Evolutionary conservation across 2,329 filamentous ascomycete genomes (phyloP).

Genomic region (Zasmidium cellare): DNA sequence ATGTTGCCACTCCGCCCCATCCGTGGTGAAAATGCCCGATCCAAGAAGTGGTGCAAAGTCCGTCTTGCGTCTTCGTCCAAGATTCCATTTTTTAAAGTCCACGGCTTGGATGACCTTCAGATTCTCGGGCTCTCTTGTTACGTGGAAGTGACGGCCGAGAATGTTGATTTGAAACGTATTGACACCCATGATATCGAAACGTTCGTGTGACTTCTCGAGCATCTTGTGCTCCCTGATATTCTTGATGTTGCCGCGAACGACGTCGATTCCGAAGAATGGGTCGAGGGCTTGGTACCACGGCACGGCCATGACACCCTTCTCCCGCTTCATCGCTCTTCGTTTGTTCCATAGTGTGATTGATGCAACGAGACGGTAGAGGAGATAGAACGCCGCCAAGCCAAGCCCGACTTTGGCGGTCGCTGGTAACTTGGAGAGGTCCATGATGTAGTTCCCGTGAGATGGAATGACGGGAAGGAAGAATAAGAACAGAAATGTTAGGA

Average conservation of each 20-base stretch:
- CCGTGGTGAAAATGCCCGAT: slow-evolving; percentile 46
- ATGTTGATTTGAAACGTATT: slow-evolving; percentile 42
- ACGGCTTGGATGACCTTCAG: slow-evolving; percentile 48
- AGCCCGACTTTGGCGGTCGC: slow-evolving; percentile 26
- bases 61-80: slow-evolving; percentile 36
- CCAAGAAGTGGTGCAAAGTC: slow-evolving; percentile 45
- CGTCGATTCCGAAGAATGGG: slow-evolving; percentile 55
- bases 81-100: slow-evolving; percentile 49
- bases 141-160: slow-evolving; percentile 35
- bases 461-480: neutral
- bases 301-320: slow-evolving; percentile 51
- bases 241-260: slow-evolving; percentile 43
- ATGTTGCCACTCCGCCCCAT: slow-evolving; percentile 42
- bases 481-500: neutral
- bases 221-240: slow-evolving; percentile 40
- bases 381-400: slow-evolving; percentile 32
- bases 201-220: slow-evolving; percentile 34
- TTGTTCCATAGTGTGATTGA: slow-evolving; percentile 36
- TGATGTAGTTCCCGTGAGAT: neutral
- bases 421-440: slow-evolving; percentile 16
- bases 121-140: slow-evolving; percentile 50
- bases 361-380: slow-evolving; percentile 38
- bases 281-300: slow-evolving; percentile 53
- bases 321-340: slow-evolving; percentile 40
- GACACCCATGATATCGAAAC: slow-evolving; percentile 35